Conservation (phyloP, 1,284 basidiomycete genomes). For the Exobasidium cylindrosporum region DNA sequence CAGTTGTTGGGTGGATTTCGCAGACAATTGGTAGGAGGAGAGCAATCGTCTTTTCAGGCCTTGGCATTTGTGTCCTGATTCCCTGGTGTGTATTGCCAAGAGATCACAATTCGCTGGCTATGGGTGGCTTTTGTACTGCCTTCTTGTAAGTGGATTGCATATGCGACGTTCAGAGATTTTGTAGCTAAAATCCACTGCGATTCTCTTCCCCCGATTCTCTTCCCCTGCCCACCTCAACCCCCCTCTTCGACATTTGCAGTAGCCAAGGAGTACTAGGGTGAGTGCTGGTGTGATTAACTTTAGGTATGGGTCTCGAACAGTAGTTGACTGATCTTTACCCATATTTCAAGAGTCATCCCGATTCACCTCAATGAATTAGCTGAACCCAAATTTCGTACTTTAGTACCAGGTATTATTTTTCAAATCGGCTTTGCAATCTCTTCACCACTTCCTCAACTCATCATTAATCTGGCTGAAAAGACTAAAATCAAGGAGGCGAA, state of each 20-base stretch:
- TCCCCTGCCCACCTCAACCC: no score
- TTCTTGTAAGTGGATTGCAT: neutral
- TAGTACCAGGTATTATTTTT: neutral
- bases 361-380: slow-evolving; percentile 1
- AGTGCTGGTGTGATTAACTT: no score
- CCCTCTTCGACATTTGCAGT: no score
- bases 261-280: neutral
- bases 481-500: neutral
- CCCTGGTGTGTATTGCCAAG: neutral
- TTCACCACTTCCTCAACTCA: neutral
- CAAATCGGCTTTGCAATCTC: neutral
- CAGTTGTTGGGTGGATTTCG: neutral
- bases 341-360: neutral
- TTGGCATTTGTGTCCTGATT: neutral
- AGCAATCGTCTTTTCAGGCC: neutral
- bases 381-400: neutral
- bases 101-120: neutral
- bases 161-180: no score
- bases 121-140: neutral
- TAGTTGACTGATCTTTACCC: no score
- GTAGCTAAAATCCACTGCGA: neutral
- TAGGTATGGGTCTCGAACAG: no score
- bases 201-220: neutral
- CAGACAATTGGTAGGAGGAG: slow-evolving; percentile 1
- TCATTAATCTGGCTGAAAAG: neutral